Evolutionary conservation across 495 filamentous ascomycete species (phyloP).

Genomic region (Zalerion maritima): DNA sequence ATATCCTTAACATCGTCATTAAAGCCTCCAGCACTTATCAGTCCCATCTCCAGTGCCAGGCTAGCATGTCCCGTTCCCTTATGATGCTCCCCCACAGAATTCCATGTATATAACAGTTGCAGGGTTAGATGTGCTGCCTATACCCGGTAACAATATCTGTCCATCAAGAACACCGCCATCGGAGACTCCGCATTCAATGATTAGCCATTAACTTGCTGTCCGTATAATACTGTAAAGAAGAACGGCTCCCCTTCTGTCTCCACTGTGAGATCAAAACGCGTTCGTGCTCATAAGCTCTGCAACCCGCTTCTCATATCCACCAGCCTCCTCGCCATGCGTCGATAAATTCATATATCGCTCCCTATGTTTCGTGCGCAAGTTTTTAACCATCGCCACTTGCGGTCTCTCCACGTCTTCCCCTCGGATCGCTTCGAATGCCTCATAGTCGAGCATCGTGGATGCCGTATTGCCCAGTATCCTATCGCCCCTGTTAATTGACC

Average conservation of each 20-base stretch:
- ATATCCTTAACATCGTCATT: conserved; percentile 18
- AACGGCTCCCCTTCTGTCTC: too few species aligned
- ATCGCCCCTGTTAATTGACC: conserved; percentile 15
- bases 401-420: conserved; percentile 11
- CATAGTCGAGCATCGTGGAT: conserved; percentile 21
- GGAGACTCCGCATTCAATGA: too few species aligned
- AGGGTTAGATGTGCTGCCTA: too few species aligned
- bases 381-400: conserved; percentile 11
- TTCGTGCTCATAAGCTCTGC: conserved; percentile 18
- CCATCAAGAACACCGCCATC: too few species aligned
- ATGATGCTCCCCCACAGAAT: conserved; percentile 10
- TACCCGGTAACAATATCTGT: too few species aligned
- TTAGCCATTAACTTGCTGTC: too few species aligned
- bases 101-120: too few species aligned
- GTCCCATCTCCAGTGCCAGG: conserved; percentile 8
- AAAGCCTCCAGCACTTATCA: conserved; percentile 19
- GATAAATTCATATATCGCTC: conserved; percentile 15
- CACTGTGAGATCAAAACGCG: too few species aligned
- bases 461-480: conserved; percentile 20
- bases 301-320: conserved; percentile 5
- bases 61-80: conserved; percentile 10
- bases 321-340: conserved; percentile 9
- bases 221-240: too few species aligned
- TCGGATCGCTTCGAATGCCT: conserved; percentile 15
- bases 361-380: conserved; percentile 13